phyloP scores from a whole-genome alignment of 2,329 filamentous ascomycete species.

The Fusarium lyarnte region DNA sequence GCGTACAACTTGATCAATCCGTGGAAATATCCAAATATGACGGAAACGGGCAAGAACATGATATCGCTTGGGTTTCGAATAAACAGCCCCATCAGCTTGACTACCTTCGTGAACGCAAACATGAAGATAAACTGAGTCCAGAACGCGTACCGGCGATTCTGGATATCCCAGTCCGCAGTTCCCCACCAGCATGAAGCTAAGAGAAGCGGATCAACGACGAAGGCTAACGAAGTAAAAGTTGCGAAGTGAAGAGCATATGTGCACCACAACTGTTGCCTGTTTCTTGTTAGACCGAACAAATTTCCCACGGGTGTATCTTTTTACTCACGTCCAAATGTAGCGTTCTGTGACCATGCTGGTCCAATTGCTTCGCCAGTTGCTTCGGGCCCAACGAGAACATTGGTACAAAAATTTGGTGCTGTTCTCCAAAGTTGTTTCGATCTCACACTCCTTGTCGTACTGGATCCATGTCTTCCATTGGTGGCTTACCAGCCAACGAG shows the following conservation, averaged over 20 bases:
- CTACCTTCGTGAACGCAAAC: conserved; percentile 84
- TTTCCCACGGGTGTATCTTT: neutral
- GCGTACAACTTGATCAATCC: conserved; percentile 93
- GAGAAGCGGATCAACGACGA: conserved; percentile 79
- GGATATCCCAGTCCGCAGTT: conserved; percentile 67
- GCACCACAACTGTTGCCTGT: conserved; percentile 90
- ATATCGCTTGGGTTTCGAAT: conserved; percentile 84
- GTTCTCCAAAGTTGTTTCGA: conserved; percentile 92
- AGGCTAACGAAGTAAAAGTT: conserved; percentile 88
- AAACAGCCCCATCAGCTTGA: conserved; percentile 91
- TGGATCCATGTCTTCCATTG: conserved; percentile 96
- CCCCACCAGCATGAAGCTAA: conserved; percentile 76
- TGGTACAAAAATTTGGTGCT: conserved; percentile 90
- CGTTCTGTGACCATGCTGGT: conserved; percentile 87
- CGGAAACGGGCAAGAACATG: conserved; percentile 81
- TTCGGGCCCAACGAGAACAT: conserved; percentile 93
- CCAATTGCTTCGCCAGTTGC: conserved; percentile 97
- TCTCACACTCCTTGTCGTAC: conserved; percentile 89
- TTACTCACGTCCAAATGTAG: conserved; percentile 85
- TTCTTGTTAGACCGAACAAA: conserved; percentile 27
- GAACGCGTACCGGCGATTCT: conserved; percentile 63
- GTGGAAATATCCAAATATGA: conserved; percentile 92
- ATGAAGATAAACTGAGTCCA: conserved; percentile 76
- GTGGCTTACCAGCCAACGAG: conserved; percentile 92
- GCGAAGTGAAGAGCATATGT: conserved; percentile 93